phyloP scores from a whole-genome alignment of 768 basidiomycete genomes.

The Cytidiella melzeri region DNA sequence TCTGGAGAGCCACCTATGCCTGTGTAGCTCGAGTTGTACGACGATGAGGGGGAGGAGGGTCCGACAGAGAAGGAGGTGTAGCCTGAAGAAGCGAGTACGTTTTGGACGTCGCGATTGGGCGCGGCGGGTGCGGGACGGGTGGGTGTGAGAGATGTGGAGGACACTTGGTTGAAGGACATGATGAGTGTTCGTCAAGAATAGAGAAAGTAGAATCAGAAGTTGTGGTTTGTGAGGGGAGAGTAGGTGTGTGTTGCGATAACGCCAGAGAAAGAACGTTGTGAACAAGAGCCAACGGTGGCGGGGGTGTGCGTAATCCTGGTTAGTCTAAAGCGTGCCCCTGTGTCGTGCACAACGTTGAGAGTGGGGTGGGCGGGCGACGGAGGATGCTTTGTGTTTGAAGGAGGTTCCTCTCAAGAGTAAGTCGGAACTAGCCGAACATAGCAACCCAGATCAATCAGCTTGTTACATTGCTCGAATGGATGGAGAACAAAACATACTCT shows the following conservation, averaged over 20 bases:
- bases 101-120: constrained; percentile 46
- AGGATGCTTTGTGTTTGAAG: too few species aligned
- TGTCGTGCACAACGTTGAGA: constrained; percentile 1
- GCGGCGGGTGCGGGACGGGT: constrained; percentile 74
- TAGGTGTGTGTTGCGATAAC: too few species aligned
- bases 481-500: not conserved
- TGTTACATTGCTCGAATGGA: not conserved
- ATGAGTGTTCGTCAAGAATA: constrained; percentile 3
- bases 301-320: too few species aligned
- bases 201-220: too few species aligned
- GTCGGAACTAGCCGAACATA: constrained; percentile 15
- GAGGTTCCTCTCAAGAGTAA: too few species aligned
- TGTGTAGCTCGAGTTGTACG: constrained; percentile 48
- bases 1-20: constrained; percentile 80
- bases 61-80: constrained; percentile 56
- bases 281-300: too few species aligned
- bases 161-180: constrained; percentile 46
- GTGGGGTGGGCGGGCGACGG: too few species aligned
- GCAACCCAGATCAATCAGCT: constrained; percentile 12
- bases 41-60: constrained; percentile 41
- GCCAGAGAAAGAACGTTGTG: too few species aligned
- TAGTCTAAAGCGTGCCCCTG: too few species aligned
- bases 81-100: constrained; percentile 44
- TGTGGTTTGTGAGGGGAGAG: too few species aligned
- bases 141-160: constrained; percentile 61